Evolutionary conservation across 2,329 filamentous ascomycete genomes (phyloP), one percentile per base, ranked within the genome.

Genomic region (Lojkania enalia): DNA sequence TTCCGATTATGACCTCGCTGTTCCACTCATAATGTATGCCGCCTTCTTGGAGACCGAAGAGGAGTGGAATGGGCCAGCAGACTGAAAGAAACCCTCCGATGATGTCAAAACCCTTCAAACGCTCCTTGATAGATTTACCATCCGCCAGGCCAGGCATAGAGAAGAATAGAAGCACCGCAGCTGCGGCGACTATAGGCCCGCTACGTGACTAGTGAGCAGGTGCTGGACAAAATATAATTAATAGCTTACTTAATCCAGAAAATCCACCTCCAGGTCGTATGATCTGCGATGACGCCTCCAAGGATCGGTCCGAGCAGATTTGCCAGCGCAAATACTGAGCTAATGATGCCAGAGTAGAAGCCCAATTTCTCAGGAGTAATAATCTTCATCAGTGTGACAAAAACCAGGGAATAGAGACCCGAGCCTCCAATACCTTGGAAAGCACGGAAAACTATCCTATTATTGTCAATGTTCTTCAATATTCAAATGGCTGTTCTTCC

Each of bases 391-490:
- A 66, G 58, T 4, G 58, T 43, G 3, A 68, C 63, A 38, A 66
- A 66, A 2, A 69, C 67, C 29, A 78, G 62, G 3, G 73, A 70
- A 48, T 75, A 76, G n/a, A 77, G 72, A 0, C 73, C 75, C 1
- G 74, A 76, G 7, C 69, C 74, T 5, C 75, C 75, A 1, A 77
- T 63, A 6, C 76, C 75, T 54, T 78, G 74, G 12, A 67, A 60
- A 5, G 66, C 64, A 9, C 64, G 66, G 32, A 67, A 67, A 2
- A 67, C 51, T 40, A 77, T 73, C 9, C 61, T 65, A 20, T 3
- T 25, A 4, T 16, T 16, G 43, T 56, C 35, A 58, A 50, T 27
- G 6, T 11, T 14, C 6, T 9, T 20, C 40, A 19, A 14, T n/a
- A 2, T 33, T 9, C 30, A 11, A 16, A 7, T 11, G 30, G 30